Percentiles rank a stretch among this genome's conserved stretches.
phyloP scores from a whole-genome alignment of 2,329 filamentous ascomycete genomes.

The Dryadomyces sulphureus region DNA sequence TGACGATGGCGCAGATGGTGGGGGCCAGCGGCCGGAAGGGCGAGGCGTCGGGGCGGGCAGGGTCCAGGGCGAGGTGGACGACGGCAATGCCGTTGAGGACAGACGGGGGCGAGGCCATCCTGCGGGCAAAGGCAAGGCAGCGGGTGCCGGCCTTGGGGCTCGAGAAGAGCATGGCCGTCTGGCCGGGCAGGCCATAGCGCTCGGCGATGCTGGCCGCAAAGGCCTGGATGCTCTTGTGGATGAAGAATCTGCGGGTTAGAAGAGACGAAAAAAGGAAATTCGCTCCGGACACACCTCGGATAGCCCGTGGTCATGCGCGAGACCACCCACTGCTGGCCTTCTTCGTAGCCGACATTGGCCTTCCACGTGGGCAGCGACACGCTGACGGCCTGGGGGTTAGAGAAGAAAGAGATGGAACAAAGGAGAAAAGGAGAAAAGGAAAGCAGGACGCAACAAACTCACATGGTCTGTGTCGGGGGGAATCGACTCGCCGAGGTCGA shows the following conservation, averaged over 20 bases:
- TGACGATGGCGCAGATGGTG: slow-evolving; percentile 56
- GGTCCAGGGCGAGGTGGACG: slow-evolving; percentile 49
- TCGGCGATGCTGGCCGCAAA: slow-evolving; percentile 55
- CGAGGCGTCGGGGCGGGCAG: slow-evolving; percentile 33
- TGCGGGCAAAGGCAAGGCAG: slow-evolving; percentile 58
- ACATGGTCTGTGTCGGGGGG: slow-evolving; percentile 68
- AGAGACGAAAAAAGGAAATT: neutral
- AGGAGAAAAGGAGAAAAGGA: neutral
- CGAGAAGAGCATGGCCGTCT: slow-evolving; percentile 73
- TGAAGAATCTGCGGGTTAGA: slow-evolving; percentile 55
- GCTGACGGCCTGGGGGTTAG: slow-evolving; percentile 60
- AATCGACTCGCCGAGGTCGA: slow-evolving; percentile 52
- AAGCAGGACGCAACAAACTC: too few species aligned
- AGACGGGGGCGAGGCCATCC: slow-evolving; percentile 36
- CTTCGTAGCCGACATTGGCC: slow-evolving; percentile 84
- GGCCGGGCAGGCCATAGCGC: slow-evolving; percentile 44
- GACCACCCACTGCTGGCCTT: slow-evolving; percentile 78
- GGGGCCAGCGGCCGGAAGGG: slow-evolving; percentile 41
- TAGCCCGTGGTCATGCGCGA: slow-evolving; percentile 80
- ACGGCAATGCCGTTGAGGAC: slow-evolving; percentile 33
- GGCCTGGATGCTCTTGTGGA: slow-evolving; percentile 67
- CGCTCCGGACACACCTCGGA: slow-evolving; percentile 42
- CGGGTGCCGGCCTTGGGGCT: slow-evolving; percentile 52
- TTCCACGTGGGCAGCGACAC: slow-evolving; percentile 91
- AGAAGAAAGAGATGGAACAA: neutral